Base-by-base conservation (phyloP, 2,329 filamentous ascomycete species). In the Reticulascus tulasneorum region DNA sequence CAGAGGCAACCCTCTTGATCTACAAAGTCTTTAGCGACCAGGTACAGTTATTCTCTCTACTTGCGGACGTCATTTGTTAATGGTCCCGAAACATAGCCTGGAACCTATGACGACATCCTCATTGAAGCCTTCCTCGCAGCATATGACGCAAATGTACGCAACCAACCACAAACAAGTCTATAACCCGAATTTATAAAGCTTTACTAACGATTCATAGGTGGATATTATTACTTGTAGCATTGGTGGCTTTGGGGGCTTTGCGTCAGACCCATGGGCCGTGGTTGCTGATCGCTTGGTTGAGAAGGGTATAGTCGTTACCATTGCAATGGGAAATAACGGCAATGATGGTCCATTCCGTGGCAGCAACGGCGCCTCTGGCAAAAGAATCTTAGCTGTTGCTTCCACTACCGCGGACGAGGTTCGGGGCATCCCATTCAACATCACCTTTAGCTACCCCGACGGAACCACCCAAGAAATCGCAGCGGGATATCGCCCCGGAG, bases 301-400 rank as follows among this genome's bases (percentile, higher is more conserved):
- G 12, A 52, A 63, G 16, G 71, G 72, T n/a, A 58, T 75, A 2
- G 63, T 73, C 8, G 61, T 73, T 18, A 63, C 65, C n/a, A 64
- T 75, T 20, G 64, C 71, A 1, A 69, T 67, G 6, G 72, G 73
- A 13, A 77, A 77, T 36, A 62, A 66, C 20, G 72, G 73, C 18
- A 52, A 55, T 15, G 50, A 55, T 12, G 73, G 73, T 0, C 61
- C 71, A 0, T 74, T 76, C 49, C 68, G 62, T 23, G 56, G 58
- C 10, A 57, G 54, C 28, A 58, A 55, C 6, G 67, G 65, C 5
- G 56, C 66, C 4, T 59, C 63, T 7, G 66, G 63, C 5, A 54
- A 53, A 23, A 55, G 61, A 15, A 63, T 66, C 9, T 56, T 67
- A 11, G 56, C 64, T 3, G 59, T 71, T 21, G 69, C 65, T 17